Percentiles rank a stretch among this genome's conserved stretches.
These are phyloP conservation scores for Trichoderma polysporum DNA, from an alignment of 2,329 filamentous ascomycete species.

Conservation along the genomic window DNA sequence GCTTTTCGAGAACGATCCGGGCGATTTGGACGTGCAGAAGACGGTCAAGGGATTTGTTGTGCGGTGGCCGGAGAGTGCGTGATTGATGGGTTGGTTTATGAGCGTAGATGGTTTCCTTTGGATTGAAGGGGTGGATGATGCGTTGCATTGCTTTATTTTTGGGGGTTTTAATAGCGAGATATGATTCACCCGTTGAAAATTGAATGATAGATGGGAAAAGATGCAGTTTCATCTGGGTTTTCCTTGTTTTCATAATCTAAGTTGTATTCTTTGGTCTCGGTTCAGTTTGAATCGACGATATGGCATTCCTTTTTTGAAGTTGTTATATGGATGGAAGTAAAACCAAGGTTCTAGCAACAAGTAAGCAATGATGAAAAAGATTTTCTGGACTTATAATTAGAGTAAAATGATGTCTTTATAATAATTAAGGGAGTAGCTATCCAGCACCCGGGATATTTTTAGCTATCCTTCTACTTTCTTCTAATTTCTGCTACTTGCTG, in stretches of 20 bases:
- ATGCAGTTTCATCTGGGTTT: not conserved
- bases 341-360: not conserved
- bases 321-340: not conserved
- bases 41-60: conserved; percentile 80
- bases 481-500: no score
- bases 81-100: not conserved
- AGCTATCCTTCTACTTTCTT: no score
- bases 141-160: not conserved
- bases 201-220: not conserved
- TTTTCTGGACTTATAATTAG: no score
- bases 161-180: not conserved
- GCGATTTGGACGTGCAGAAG: conserved; percentile 75
- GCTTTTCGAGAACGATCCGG: conserved; percentile 86
- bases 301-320: not conserved
- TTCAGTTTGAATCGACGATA: not conserved
- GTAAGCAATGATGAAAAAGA: no score
- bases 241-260: not conserved
- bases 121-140: not conserved
- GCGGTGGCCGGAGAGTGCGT: conserved; percentile 56
- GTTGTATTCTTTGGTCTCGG: not conserved
- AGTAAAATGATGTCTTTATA: no score
- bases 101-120: not conserved
- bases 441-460: no score
- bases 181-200: not conserved
- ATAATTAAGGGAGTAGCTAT: not conserved